Evolutionary conservation across 2,329 filamentous ascomycete genomes (phyloP), one percentile per base, ranked within the genome.

Genomic region (Diaporthe caulivora): DNA sequence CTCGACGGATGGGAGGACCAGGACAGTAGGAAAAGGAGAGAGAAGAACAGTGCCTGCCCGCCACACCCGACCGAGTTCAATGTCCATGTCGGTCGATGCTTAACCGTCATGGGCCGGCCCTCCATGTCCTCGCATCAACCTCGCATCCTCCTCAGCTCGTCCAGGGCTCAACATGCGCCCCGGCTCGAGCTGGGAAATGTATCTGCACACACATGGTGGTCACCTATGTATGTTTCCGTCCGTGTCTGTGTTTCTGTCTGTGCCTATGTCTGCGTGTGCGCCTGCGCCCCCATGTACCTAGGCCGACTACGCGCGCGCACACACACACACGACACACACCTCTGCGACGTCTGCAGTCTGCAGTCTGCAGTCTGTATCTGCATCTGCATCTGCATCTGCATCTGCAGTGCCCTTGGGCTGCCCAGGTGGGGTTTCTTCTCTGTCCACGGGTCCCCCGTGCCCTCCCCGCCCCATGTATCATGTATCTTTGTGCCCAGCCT

Each of bases 371-470:
- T 34, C 60, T 51, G 62, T 44, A 65, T 40, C 55, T 60, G 42
- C 60, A n/a, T 40, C 37, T 40, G 62, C 62, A 67, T 49, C 60
- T 64, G 60, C 42, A 64, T 10, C 62, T 53, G 62, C 62, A 65
- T 42, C 57, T 42, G 42, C 60, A n/a, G 11, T 13, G 29, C 40
- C 44, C 44, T 65, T 34, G 21, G 37, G 44, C 21, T 37, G 62
- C 47, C n/a, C 62, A 67, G 62, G 62, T 67, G 62, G 62, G 62
- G 62, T 67, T 64, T 44, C 40, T 64, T n/a, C 7, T n/a, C 40
- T 13, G 62, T 40, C 31, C 42, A 40, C 62, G 15, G 47, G 62
- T 67, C 47, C 62, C 55, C 47, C 62, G 62, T 67, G n/a, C 31
- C 62, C 62, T 53, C 62, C 62, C 44, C 31, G 47, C 62, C 62